Evolutionary conservation across 768 basidiomycete genomes (phyloP).

Genomic region (Suillus fuscotomentosus): DNA sequence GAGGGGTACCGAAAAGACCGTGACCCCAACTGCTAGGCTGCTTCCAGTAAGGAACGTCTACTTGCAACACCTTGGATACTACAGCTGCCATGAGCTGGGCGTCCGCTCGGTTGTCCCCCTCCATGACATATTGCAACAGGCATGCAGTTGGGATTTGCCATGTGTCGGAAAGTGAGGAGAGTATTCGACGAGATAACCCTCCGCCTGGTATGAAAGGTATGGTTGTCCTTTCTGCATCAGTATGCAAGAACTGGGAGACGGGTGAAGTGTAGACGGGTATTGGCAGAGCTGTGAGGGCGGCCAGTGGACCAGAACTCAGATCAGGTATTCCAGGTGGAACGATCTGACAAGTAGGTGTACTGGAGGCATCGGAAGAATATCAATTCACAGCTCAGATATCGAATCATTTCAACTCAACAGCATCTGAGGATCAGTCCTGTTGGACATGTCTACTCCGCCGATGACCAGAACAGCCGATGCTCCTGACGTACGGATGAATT

Average conservation of each 20-base stretch:
- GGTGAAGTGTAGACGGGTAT: slow-evolving; percentile 57
- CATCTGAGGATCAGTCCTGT: slow-evolving; percentile 79
- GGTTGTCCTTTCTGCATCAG: slow-evolving; percentile 25
- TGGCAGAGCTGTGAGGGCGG: slow-evolving; percentile 43
- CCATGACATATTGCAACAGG: slow-evolving; percentile 73
- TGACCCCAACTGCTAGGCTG: slow-evolving; percentile 64
- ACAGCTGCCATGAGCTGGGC: slow-evolving; percentile 61
- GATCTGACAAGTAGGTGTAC: slow-evolving; percentile 66
- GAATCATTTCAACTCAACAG: slow-evolving; percentile 41
- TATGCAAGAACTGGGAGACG: slow-evolving; percentile 33
- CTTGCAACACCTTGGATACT: slow-evolving; percentile 45
- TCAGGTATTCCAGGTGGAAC: slow-evolving; percentile 42
- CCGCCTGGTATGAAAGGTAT: slow-evolving; percentile 80
- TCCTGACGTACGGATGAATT: slow-evolving; percentile 52
- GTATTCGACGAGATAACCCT: slow-evolving; percentile 66
- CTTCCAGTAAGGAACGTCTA: slow-evolving; percentile 47
- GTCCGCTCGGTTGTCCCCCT: slow-evolving; percentile 80
- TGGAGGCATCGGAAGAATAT: slow-evolving; percentile 22
- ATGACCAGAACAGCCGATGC: slow-evolving; percentile 60
- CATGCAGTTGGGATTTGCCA: slow-evolving; percentile 56
- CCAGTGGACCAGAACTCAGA: slow-evolving; percentile 43
- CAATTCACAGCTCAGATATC: neutral
- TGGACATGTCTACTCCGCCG: slow-evolving; percentile 72
- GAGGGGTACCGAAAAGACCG: slow-evolving; percentile 67
- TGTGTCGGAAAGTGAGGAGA: slow-evolving; percentile 51